A percentile compares a stretch with the other conserved stretches of the same genome.
phyloP scores from a whole-genome alignment of 352 stramenopile genomes.

The Globisporangium emineosum region DNA sequence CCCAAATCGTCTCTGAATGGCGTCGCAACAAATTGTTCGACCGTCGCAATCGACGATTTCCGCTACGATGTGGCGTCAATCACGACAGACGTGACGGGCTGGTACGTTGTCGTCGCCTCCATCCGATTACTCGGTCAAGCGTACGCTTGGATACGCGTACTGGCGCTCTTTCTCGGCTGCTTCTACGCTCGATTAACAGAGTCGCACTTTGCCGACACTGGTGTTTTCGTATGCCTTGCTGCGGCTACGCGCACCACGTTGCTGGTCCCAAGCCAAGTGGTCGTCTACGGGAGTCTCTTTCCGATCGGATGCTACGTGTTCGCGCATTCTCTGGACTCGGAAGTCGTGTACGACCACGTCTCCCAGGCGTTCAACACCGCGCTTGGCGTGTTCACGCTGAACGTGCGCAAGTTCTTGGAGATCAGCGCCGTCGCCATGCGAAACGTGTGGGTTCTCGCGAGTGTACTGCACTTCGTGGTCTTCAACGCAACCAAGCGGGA shows the following conservation, averaged over 20 bases:
- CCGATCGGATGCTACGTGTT: slow-evolving; percentile 31
- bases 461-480: slow-evolving; percentile 14
- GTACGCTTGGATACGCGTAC: slow-evolving; percentile 15
- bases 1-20: neutral
- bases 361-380: slow-evolving; percentile 21
- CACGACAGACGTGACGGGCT: slow-evolving; percentile 6
- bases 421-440: slow-evolving; percentile 31
- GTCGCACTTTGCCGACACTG: neutral
- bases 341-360: slow-evolving; percentile 22
- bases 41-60: slow-evolving; percentile 16
- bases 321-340: slow-evolving; percentile 29
- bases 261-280: slow-evolving; percentile 28
- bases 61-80: slow-evolving; percentile 17
- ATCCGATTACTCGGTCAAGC: slow-evolving; percentile 15
- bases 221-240: neutral
- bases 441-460: slow-evolving; percentile 23
- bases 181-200: slow-evolving; percentile 6
- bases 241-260: slow-evolving; percentile 20
- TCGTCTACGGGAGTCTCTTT: slow-evolving; percentile 31
- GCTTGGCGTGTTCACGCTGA: slow-evolving; percentile 14
- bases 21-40: neutral
- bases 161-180: slow-evolving; percentile 19
- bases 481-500: slow-evolving; percentile 1
- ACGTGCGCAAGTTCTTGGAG: slow-evolving; percentile 13
- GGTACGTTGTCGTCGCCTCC: slow-evolving; percentile 9